phyloP scores from a whole-genome alignment of 331 rosid species.

The Telfairia occidentalis region DNA sequence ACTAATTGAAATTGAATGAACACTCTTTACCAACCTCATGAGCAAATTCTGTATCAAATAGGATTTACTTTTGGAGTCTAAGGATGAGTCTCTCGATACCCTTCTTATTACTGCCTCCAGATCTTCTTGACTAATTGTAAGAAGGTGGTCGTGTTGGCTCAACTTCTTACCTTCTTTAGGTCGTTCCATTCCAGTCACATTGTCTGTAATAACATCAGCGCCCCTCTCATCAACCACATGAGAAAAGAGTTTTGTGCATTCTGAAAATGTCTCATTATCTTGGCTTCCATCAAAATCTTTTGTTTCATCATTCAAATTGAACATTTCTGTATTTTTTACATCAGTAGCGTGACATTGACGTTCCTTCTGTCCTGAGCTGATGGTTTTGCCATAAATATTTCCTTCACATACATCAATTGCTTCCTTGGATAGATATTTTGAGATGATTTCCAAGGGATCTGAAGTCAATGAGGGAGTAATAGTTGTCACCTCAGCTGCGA shows the following conservation, averaged over 20 bases:
- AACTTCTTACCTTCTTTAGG: constrained; percentile 24
- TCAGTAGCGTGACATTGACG: constrained; percentile 22
- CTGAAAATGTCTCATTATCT: constrained; percentile 20
- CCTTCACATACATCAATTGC: constrained; percentile 28
- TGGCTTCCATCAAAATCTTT: constrained; percentile 22
- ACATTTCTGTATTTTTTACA: constrained; percentile 16
- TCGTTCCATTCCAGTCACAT: constrained; percentile 2
- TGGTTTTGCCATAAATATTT: constrained; percentile 22
- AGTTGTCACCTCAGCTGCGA: constrained; percentile 27
- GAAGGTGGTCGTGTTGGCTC: constrained; percentile 36
- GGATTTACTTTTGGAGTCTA: constrained; percentile 58
- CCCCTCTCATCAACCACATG: constrained; percentile 25
- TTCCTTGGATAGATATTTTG: constrained; percentile 50
- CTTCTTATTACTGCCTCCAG: constrained; percentile 61
- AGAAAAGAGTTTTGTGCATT: constrained; percentile 13
- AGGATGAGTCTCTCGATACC: constrained; percentile 61
- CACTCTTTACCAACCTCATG: constrained; percentile 50
- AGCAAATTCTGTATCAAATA: constrained; percentile 63
- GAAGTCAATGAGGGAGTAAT: constrained; percentile 28
- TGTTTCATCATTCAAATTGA: constrained; percentile 20
- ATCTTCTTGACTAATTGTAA: constrained; percentile 64
- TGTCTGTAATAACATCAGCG: constrained; percentile 22
- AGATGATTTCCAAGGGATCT: constrained; percentile 63
- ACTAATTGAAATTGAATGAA: constrained; percentile 6
- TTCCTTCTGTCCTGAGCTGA: constrained; percentile 23